phyloP scores from a whole-genome alignment of 345 rosid species.

The Aegle marmelos region DNA sequence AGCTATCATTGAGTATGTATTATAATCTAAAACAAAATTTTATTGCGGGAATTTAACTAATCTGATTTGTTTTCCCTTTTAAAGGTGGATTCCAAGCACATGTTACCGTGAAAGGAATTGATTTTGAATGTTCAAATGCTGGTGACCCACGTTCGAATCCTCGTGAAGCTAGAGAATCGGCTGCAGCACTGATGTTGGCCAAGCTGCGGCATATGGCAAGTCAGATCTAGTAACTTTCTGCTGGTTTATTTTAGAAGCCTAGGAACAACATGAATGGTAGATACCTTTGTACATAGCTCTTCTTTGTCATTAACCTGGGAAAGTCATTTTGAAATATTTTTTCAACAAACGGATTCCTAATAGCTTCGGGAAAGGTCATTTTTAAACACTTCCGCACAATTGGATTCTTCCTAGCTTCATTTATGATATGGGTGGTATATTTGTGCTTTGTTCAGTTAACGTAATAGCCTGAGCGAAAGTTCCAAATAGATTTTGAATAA shows the following conservation, averaged over 20 bases:
- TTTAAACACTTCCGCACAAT: neutral
- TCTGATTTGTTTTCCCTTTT: neutral
- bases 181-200: conserved; percentile 44
- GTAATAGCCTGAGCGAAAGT: too few relatives aligned
- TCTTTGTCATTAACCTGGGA: neutral
- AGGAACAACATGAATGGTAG: neutral
- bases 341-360: neutral
- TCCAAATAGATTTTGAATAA: too few relatives aligned
- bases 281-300: neutral
- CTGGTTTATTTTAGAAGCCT: neutral
- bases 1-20: neutral
- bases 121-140: conserved; percentile 21
- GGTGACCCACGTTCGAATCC: conserved; percentile 35
- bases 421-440: neutral
- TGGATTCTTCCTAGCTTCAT: neutral
- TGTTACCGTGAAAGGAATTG: conserved; percentile 37
- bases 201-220: conserved; percentile 24
- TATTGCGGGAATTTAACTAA: neutral
- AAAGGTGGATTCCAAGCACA: conserved; percentile 61
- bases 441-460: too few relatives aligned
- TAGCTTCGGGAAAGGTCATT: neutral
- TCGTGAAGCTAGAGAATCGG: conserved; percentile 60
- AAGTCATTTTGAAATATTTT: neutral
- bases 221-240: neutral
- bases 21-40: neutral